Evolutionary conservation across 2,329 filamentous ascomycete genomes (phyloP).

Genomic region (Cladosporium sp.): DNA sequence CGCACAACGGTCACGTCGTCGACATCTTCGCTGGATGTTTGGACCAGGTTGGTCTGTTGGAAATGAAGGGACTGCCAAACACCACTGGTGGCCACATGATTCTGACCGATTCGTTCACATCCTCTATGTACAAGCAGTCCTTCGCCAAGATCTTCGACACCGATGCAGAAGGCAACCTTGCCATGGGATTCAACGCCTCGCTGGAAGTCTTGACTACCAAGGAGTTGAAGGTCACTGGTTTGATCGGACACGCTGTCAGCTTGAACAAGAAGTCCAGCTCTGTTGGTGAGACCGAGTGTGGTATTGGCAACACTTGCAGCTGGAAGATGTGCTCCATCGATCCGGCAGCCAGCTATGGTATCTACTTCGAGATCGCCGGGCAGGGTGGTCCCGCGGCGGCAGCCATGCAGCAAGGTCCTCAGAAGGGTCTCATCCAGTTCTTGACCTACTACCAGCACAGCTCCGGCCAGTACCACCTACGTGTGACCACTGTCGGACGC

Average conservation of each 20-base stretch:
- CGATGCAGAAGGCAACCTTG: constrained; percentile 86
- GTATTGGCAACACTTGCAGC: constrained; percentile 96
- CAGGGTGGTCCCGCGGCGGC: constrained; percentile 73
- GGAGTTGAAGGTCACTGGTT: constrained; percentile 93
- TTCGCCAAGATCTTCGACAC: constrained; percentile 98
- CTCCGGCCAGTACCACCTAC: constrained; percentile 90
- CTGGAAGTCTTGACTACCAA: constrained; percentile 96
- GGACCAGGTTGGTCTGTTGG: constrained; percentile 92
- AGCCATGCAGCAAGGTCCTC: constrained; percentile 79
- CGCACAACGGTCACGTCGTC: constrained; percentile 95
- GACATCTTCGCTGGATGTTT: constrained; percentile 97
- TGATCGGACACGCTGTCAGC: constrained; percentile 95
- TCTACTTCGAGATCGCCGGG: constrained; percentile 97
- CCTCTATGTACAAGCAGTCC: constrained; percentile 98
- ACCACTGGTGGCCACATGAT: constrained; percentile 98
- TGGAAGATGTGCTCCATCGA: constrained; percentile 99
- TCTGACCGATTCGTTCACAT: constrained; percentile 95
- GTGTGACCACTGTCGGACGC: constrained; percentile 89
- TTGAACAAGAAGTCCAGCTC: constrained; percentile 97
- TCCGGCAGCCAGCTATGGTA: constrained; percentile 85
- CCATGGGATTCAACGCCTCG: constrained; percentile 98
- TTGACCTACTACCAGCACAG: constrained; percentile 98
- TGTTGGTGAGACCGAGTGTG: constrained; percentile 96
- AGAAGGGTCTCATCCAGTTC: constrained; percentile 97
- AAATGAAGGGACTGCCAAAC: constrained; percentile 97